Conservation (phyloP, 257 asterid species). For the Dorcoceras hygrometricum region DNA sequence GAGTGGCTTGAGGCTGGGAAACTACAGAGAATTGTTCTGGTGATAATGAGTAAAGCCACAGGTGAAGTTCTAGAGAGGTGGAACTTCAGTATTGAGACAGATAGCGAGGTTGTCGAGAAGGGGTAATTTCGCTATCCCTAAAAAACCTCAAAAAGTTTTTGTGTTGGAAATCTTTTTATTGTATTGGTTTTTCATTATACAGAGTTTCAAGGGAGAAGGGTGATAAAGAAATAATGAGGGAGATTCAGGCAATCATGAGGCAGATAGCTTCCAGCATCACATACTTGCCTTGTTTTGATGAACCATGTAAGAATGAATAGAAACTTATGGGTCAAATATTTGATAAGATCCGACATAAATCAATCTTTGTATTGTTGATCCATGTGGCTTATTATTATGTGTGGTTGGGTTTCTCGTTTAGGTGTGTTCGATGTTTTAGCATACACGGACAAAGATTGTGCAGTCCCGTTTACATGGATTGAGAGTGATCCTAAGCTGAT, state of each 20-base stretch:
- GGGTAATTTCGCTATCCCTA: slow-evolving; percentile 49
- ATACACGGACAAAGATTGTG: slow-evolving; percentile 75
- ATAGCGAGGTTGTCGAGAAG: slow-evolving; percentile 74
- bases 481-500: slow-evolving; percentile 98
- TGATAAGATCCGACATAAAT: not conserved
- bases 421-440: slow-evolving; percentile 90
- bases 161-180: not conserved
- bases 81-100: slow-evolving; percentile 89
- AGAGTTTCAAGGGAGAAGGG: slow-evolving; percentile 88
- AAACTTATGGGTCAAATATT: not conserved
- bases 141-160: not conserved
- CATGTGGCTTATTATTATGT: not conserved
- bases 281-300: slow-evolving; percentile 93
- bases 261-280: slow-evolving; percentile 96
- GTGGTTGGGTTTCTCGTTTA: slow-evolving; percentile 24
- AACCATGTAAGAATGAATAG: slow-evolving; percentile 59
- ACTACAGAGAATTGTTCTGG: slow-evolving; percentile 84
- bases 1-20: slow-evolving; percentile 97
- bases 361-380: not conserved
- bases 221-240: slow-evolving; percentile 94
- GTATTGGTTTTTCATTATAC: slow-evolving; percentile 23
- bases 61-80: slow-evolving; percentile 96
- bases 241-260: slow-evolving; percentile 95
- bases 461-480: slow-evolving; percentile 84
- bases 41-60: slow-evolving; percentile 81